Base-by-base conservation (phyloP, 345 rosid species). In the Eucalyptus decipiens region DNA sequence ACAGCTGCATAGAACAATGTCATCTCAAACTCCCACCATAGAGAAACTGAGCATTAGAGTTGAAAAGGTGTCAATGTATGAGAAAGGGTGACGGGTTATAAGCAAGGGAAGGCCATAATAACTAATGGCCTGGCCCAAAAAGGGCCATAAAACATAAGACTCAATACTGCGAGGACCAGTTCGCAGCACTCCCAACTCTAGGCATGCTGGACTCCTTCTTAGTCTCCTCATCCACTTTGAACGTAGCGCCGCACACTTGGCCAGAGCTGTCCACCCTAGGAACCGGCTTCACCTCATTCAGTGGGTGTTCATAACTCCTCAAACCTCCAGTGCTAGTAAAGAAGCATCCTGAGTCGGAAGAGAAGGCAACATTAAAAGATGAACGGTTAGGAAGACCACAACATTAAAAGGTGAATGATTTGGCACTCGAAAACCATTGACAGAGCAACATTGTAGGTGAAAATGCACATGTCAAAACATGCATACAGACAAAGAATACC, bases 231-330 rank as follows among this genome's bases (percentile, higher is more conserved):
- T 97, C 98, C 91, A 97, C 98, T 93, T 93, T 93, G 93, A 97
- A 97, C 37, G 69, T 93, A 6, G 98, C 94, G 83, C 98, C 98
- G 10, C 98, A 97, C 45, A 96, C 94, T 87, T 97, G 89, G 45
- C 98, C 98, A 0, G 98, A 97, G 90, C 99, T 97, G 91, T 97
- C 99, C 80, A 97, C 98, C 92, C 98, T 95, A 2, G 98, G 99
- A 87, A 95, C 94, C 1, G 99, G 94, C 96, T 97, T 97, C 94
- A 97, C 87, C 94, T 96, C 98, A 89, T 97, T 94, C 88, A 93
- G 51, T 6, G 99, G 99, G 91, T 94, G 95, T 94, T 96, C 98
- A 30, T 88, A 97, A 93, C 98, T 97, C 95, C 98, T 96, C 92
- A 97, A 91, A 86, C 99, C 99, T 88, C 99, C 97, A 69, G 98